Conservation (phyloP, 2,329 filamentous ascomycete genomes). For the Lachnellula occidentalis region DNA sequence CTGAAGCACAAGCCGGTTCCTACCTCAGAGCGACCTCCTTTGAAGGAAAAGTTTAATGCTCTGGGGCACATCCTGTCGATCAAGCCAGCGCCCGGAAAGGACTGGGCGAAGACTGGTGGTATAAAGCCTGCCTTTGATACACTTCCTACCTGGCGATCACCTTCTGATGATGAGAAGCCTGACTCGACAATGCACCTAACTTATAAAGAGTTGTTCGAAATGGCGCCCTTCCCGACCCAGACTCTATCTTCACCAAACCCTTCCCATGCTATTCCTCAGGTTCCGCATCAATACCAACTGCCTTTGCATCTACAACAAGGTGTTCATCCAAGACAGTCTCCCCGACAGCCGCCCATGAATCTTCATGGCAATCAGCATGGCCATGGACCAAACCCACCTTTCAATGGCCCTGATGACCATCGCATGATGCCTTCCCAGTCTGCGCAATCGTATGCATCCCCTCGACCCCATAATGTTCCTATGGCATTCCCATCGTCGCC, state of each 20-base stretch:
- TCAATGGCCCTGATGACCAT: slow-evolving; percentile 70
- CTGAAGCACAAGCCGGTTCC: slow-evolving; percentile 68
- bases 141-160: slow-evolving; percentile 73
- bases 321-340: slow-evolving; percentile 62
- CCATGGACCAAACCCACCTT: slow-evolving; percentile 59
- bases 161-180: slow-evolving; percentile 66
- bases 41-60: slow-evolving; percentile 55
- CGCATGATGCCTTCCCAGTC: slow-evolving; percentile 85
- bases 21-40: slow-evolving; percentile 46
- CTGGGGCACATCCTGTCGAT: slow-evolving; percentile 53
- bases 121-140: slow-evolving; percentile 82
- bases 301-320: slow-evolving; percentile 77
- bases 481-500: slow-evolving; percentile 67
- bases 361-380: slow-evolving; percentile 69
- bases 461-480: slow-evolving; percentile 65
- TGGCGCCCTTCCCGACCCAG: slow-evolving; percentile 48
- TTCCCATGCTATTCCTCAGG: slow-evolving; percentile 63
- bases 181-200: slow-evolving; percentile 58
- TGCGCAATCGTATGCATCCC: slow-evolving; percentile 79
- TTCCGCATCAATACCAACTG: slow-evolving; percentile 78
- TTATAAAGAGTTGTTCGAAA: slow-evolving; percentile 77
- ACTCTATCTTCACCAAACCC: slow-evolving; percentile 64
- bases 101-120: slow-evolving; percentile 74
- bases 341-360: slow-evolving; percentile 73
- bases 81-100: slow-evolving; percentile 48